A percentile compares a stretch with the other conserved stretches of the same genome.
Conservation (phyloP, 305 asterid species). For the Fraxinus sp. region DNA sequence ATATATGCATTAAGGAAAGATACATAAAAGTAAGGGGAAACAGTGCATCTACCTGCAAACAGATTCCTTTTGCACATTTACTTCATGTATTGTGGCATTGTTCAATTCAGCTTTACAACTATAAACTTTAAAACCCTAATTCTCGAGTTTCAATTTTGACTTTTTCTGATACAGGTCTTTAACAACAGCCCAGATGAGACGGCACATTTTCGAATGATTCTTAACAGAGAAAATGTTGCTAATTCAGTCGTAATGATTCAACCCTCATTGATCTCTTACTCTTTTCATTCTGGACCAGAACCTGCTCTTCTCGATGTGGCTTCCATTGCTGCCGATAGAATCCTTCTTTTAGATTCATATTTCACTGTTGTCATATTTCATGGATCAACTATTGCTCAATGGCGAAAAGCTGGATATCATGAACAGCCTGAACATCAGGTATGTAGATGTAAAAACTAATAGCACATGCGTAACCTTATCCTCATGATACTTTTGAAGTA, state of each 20-base stretch:
- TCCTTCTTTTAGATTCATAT: conserved; percentile 92
- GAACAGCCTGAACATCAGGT: conserved; percentile 92
- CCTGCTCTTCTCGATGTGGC: conserved; percentile 96
- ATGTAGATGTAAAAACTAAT: conserved; percentile 11
- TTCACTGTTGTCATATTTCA: conserved; percentile 92
- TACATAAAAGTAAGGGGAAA: not conserved
- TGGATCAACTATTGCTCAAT: conserved; percentile 91
- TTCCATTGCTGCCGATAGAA: conserved; percentile 86
- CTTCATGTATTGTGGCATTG: not conserved
- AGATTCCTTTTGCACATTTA: not conserved
- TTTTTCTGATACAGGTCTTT: conserved; percentile 59
- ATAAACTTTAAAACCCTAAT: not conserved
- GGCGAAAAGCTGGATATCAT: conserved; percentile 96
- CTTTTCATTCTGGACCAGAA: conserved; percentile 89
- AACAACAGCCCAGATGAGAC: conserved; percentile 99
- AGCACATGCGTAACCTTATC: not conserved
- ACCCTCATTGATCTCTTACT: conserved; percentile 92
- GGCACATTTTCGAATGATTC: conserved; percentile 87
- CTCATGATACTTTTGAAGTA: not conserved
- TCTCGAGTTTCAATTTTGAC: conserved; percentile 22
- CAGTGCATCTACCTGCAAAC: not conserved
- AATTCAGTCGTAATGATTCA: conserved; percentile 98
- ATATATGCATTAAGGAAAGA: not conserved
- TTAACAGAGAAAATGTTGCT: conserved; percentile 87
- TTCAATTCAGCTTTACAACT: conserved; percentile 7